Evolutionary conservation across 192 early-diverging fungal genomes (phyloP).

Genomic region (Gryganskiella cystojenkinii): DNA sequence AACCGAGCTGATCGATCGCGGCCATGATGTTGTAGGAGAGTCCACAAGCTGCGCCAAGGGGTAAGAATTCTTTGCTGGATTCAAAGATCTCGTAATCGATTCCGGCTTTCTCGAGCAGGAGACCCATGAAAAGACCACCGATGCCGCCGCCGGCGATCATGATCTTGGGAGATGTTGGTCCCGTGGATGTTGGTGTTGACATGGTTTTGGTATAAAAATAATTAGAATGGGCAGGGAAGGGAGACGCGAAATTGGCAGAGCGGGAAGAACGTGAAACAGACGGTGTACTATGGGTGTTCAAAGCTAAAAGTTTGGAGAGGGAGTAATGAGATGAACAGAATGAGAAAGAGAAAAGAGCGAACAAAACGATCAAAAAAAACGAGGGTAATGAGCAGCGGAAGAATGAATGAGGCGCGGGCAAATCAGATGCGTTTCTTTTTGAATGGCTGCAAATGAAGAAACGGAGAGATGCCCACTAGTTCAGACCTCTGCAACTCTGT

Average conservation of each 20-base stretch:
- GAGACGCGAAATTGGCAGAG: not conserved
- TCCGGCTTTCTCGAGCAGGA: constrained; percentile 29
- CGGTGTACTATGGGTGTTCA: not conserved
- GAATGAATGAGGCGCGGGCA: too few relatives aligned
- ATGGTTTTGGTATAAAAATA: not conserved
- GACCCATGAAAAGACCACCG: constrained; percentile 18
- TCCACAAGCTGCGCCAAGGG: constrained; percentile 15
- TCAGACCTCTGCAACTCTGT: too few relatives aligned
- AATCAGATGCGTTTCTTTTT: too few relatives aligned
- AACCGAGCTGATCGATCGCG: constrained; percentile 34
- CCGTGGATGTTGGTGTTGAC: constrained; percentile 4
- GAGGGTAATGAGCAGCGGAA: not conserved
- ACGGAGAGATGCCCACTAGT: too few relatives aligned
- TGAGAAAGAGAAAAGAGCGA: too few relatives aligned
- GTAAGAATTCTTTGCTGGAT: not conserved
- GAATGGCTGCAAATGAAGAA: too few relatives aligned
- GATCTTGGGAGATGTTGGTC: constrained; percentile 19
- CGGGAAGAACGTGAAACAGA: not conserved
- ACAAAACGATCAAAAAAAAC: not conserved
- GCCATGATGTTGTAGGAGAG: constrained; percentile 36
- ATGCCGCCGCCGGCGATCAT: constrained; percentile 37
- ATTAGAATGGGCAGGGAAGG: too few relatives aligned
- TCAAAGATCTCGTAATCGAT: constrained; percentile 35
- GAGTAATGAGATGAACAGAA: not conserved
- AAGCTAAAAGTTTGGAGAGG: not conserved